Base-by-base conservation (phyloP, 2,329 filamentous ascomycete species). In the Fusarium coffeatum region DNA sequence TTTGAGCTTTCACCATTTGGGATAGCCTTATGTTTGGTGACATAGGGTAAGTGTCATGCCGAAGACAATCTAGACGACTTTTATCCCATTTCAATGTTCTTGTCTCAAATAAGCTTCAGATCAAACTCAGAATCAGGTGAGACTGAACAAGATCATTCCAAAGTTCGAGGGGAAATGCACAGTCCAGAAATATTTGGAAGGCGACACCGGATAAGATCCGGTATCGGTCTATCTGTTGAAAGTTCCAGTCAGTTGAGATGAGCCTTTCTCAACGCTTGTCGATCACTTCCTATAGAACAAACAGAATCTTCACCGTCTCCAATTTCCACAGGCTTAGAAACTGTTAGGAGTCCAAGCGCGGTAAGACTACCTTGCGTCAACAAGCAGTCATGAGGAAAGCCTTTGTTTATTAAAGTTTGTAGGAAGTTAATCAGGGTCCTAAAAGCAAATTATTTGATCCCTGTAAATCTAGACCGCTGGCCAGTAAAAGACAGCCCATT, bases 291-390 rank as follows among this genome's bases (percentile, higher is more conserved):
- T 48, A 2, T 6, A 37, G 8, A 27, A 12, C 25, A 13, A 16
- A 42, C 25, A 69, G 37, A 41, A 20, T 59, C 56, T 67, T 71
- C n/a, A 69, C 46, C 40, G 23, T 63, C 56, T 59, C 68, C n/a
- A 3, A 16, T 8, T 12, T 41, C 9, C 27, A 22, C 37, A 20
- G 34, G 16, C 20, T 8, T 27, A 27, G 22, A 43, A 16, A 37
- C 8, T 4, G 18, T 13, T 6, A 20, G 34, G 8, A 51, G n/a
- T 23, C 25, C 41, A 5, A 20, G 9, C 13, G 11, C 16, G 23
- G 16, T 47, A 9, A 37, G 15, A 50, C 9, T 37, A 11, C 18
- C 34, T 18, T 37, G 4, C 4, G 18, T 42, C 12, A 16, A 42
- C 5, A 1, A 25, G 25, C 18, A 22, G 10, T 16, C 9, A 27